A percentile compares a stretch with the other conserved stretches of the same genome.
Conservation (phyloP, 148 eudicot genomes). For the Fagopyrum tataricum region DNA sequence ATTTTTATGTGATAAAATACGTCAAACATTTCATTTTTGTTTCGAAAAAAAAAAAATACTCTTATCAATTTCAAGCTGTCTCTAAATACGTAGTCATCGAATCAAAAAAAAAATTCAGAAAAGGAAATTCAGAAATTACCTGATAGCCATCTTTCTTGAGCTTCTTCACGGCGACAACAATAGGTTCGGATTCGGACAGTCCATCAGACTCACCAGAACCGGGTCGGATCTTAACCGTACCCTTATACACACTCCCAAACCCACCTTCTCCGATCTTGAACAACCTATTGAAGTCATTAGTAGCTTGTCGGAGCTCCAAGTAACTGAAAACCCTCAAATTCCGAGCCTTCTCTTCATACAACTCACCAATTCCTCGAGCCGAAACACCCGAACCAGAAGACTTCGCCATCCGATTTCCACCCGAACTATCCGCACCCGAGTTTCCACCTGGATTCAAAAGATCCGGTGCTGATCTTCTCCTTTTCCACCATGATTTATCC, state of each 20-base stretch:
- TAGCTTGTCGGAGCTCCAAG: conserved; percentile 54
- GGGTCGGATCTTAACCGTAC: conserved; percentile 33
- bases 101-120: not conserved
- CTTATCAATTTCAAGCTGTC: no score
- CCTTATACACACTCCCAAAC: conserved; percentile 75
- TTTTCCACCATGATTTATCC: conserved; percentile 1
- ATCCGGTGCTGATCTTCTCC: conserved; percentile 11
- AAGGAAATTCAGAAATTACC: conserved; percentile 33
- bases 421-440: not conserved
- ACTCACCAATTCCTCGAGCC: conserved; percentile 44
- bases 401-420: conserved; percentile 20
- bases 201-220: conserved; percentile 22
- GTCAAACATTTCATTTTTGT: no score
- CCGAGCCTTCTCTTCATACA: conserved; percentile 62
- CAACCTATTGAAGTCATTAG: conserved; percentile 49
- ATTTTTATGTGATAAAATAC: no score
- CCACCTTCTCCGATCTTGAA: conserved; percentile 94
- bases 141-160: conserved; percentile 71
- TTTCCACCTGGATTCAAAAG: not conserved
- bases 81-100: no score
- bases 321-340: conserved; percentile 55
- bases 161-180: conserved; percentile 60
- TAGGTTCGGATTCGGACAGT: not conserved
- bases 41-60: no score
- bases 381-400: conserved; percentile 43